A percentile compares a stretch with the other conserved stretches of the same genome.
Evolutionary conservation across 148 eudicot genomes (phyloP).

Genomic region (Fallopia convolvulus): DNA sequence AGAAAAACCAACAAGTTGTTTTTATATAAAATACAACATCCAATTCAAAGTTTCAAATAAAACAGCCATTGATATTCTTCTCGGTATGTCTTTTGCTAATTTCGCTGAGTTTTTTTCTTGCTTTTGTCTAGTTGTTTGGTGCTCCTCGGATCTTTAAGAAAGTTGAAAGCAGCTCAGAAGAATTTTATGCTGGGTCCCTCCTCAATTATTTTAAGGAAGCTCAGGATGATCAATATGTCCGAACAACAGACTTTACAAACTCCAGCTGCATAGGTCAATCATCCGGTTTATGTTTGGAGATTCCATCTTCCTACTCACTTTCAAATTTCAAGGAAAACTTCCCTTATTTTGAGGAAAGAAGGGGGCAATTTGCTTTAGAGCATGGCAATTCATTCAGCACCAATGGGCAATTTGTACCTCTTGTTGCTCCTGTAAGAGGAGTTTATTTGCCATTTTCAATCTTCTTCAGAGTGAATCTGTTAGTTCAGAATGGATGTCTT

Average conservation of each 20-base stretch:
- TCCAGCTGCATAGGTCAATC: constrained; percentile 61
- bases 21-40: background rate
- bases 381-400: constrained; percentile 35
- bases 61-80: background rate
- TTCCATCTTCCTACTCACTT: constrained; percentile 33
- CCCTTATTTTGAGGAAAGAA: constrained; percentile 37
- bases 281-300: constrained; percentile 56
- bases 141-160: constrained; percentile 64
- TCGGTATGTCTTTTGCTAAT: background rate
- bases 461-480: constrained; percentile 48
- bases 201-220: constrained; percentile 32
- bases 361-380: constrained; percentile 28
- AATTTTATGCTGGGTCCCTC: background rate
- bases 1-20: background rate
- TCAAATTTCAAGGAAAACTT: constrained; percentile 46
- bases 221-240: constrained; percentile 66
- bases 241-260: constrained; percentile 72
- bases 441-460: constrained; percentile 46
- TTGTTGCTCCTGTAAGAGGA: constrained; percentile 46
- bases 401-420: constrained; percentile 53
- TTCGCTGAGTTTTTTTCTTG: background rate
- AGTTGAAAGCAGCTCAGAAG: constrained; percentile 19
- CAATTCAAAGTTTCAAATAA: background rate
- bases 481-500: constrained; percentile 78
- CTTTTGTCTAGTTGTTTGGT: constrained; percentile 37